Base-by-base conservation (phyloP, 345 rosid species). In the Eucalyptus grandis region DNA sequence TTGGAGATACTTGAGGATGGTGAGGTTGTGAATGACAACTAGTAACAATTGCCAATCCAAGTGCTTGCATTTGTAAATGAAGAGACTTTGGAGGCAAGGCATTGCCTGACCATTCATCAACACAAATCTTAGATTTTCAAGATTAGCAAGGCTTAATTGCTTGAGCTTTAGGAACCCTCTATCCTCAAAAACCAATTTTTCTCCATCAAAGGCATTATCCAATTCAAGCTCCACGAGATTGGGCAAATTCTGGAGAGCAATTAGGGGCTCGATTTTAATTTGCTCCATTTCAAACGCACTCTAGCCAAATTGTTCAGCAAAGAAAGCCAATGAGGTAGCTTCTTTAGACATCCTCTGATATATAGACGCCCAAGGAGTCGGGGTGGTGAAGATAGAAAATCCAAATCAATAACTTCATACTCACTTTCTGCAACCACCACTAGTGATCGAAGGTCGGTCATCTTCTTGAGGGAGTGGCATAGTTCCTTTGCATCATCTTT, bases 131-230 rank as follows among this genome's bases (percentile, higher is more conserved):
- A 67, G 43, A 67, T 67, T 67, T 67, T 67, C 11, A 22, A 67
- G 11, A 4, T 31, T 1, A 21, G 11, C 1, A 2, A 67, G 2
- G 3, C 0, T 4, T 6, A 67, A 15, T 1, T 8, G 1, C 22
- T 14, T 67, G 40, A 67, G 80, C 80, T 67, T 67, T 12, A 24
- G 80, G 80, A 67, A 67, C 22, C 43, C 80, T 31, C 21, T 31
- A 31, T 67, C 80, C 4, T 2, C 43, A 15, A 67, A 30, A 16
- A 30, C 22, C 80, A 67, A 31, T 31, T 6, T 31, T 31, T 31
- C 21, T 22, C 80, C 43, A 2, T 31, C 22, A 31, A 67, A 67
- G 43, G 43, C 22, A 2, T 31, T 11, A 15, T 0, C 1, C 2
- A 31, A 3, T 1, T 0, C 1, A 67, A 67, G 80, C 11, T 4